Percentiles rank a stretch among this genome's conserved stretches.
These are phyloP conservation scores for Endocarpon pusillum DNA, from an alignment of 495 filamentous ascomycete genomes.

Conservation along the genomic window DNA sequence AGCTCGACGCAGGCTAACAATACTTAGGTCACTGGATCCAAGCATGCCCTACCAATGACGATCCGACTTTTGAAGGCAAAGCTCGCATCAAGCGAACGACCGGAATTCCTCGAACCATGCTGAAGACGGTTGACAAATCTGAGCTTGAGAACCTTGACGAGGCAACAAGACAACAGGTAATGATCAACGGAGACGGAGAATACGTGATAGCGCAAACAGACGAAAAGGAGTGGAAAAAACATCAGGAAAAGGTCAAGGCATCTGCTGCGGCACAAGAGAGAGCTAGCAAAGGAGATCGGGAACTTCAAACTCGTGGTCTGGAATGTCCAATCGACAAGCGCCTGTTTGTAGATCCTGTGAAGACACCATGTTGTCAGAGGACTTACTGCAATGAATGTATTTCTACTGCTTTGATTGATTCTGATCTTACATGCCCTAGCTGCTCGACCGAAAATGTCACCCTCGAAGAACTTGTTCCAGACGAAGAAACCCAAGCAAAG, in stretches of 20 bases:
- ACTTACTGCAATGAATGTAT: slow-evolving; percentile 99
- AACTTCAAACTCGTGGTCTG: slow-evolving; percentile 69
- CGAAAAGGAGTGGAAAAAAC: slow-evolving; percentile 87
- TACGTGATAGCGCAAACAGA: slow-evolving; percentile 91
- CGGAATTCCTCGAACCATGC: slow-evolving; percentile 82
- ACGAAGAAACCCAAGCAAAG: slow-evolving; percentile 60
- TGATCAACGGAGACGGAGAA: slow-evolving; percentile 95
- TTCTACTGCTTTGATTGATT: slow-evolving; percentile 90
- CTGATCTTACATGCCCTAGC: slow-evolving; percentile 86
- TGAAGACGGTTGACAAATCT: slow-evolving; percentile 87
- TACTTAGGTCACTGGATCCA: slow-evolving; percentile 86
- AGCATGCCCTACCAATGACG: slow-evolving; percentile 89
- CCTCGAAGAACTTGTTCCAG: slow-evolving; percentile 73
- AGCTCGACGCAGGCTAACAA: slow-evolving; percentile 4
- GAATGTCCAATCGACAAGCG: slow-evolving; percentile 91
- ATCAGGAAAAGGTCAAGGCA: slow-evolving; percentile 78
- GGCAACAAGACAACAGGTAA: slow-evolving; percentile 63
- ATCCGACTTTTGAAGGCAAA: slow-evolving; percentile 82
- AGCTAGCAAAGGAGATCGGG: slow-evolving; percentile 49
- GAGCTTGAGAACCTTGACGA: slow-evolving; percentile 55
- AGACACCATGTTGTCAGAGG: slow-evolving; percentile 93
- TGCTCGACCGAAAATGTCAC: slow-evolving; percentile 81
- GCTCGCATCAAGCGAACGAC: slow-evolving; percentile 88
- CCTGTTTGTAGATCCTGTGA: slow-evolving; percentile 91
- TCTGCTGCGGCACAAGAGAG: slow-evolving; percentile 62